A percentile compares a stretch with the other conserved stretches of the same genome.
Conservation (phyloP, 179 eudicot genomes). For the Gypsophila paniculata region DNA sequence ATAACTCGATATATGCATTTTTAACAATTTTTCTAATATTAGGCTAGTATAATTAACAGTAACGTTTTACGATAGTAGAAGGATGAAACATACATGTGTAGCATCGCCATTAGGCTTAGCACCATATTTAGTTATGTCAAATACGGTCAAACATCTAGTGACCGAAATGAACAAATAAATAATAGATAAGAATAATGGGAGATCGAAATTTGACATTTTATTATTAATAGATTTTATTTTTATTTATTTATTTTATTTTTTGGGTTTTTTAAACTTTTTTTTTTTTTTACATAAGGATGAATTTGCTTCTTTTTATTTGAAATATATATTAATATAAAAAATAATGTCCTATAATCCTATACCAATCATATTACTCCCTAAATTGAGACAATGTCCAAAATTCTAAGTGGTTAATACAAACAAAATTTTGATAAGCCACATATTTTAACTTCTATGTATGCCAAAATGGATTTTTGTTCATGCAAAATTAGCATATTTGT, state of each 20-base stretch:
- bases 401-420: conserved; percentile 11
- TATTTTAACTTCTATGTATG: neutral
- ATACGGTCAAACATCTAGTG: conserved; percentile 9
- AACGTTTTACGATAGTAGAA: too few relatives aligned
- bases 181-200: conserved; percentile 11
- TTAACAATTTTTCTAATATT: neutral
- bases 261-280: neutral
- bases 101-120: conserved; percentile 33
- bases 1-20: neutral
- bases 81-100: conserved; percentile 14
- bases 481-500: neutral
- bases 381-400: conserved; percentile 14
- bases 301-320: neutral
- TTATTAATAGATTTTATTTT: neutral
- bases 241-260: neutral
- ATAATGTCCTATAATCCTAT: neutral
- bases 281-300: neutral
- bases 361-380: neutral
- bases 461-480: too few relatives aligned
- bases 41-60: too few relatives aligned
- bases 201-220: conserved; percentile 14
- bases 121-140: conserved; percentile 32
- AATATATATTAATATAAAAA: conserved; percentile 11
- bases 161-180: conserved; percentile 21
- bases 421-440: neutral